These are phyloP conservation scores for Eucalyptus pauciflora DNA, from an alignment of 345 rosid genomes.

Conservation along the genomic window DNA sequence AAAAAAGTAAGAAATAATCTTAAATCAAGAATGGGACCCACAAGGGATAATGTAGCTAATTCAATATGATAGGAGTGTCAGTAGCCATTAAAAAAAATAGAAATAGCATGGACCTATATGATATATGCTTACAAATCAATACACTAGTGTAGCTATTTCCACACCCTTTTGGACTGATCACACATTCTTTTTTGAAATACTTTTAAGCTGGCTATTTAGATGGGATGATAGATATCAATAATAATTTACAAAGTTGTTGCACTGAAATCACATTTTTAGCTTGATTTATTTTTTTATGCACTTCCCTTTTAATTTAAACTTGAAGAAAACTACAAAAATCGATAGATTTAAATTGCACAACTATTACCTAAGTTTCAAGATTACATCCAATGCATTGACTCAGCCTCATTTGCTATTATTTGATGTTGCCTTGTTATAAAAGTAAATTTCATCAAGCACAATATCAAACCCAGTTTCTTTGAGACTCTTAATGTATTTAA, in stretches of 20 bases:
- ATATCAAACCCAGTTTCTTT: neutral
- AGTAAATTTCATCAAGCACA: neutral
- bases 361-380: neutral
- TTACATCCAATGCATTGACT: neutral
- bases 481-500: neutral
- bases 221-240: neutral
- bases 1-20: neutral
- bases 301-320: neutral
- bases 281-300: neutral
- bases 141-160: neutral
- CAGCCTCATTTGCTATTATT: neutral
- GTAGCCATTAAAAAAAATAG: neutral
- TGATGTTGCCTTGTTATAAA: neutral
- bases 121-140: neutral
- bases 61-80: neutral
- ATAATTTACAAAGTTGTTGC: neutral
- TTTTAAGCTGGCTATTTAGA: neutral
- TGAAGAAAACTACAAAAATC: neutral
- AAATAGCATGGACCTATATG: neutral
- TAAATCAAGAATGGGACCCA: neutral
- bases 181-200: neutral
- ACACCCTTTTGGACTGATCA: neutral
- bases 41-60: neutral
- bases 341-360: neutral
- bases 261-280: neutral